Conservation (phyloP, 352 stramenopile species). For the Phytophthora fragariaefolia region DNA sequence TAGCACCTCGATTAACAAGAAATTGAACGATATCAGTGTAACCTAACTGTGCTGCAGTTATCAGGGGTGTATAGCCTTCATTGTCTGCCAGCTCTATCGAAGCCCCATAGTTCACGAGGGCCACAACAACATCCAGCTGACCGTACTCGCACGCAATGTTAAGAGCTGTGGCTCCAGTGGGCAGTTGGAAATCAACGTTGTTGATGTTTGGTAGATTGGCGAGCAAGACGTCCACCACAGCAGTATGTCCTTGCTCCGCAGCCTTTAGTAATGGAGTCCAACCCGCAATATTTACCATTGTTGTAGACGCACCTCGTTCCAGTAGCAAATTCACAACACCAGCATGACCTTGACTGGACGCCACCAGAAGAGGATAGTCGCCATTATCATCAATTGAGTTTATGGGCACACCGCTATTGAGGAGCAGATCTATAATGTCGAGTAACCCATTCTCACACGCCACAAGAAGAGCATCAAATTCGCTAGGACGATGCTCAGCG, state of each 20-base stretch:
- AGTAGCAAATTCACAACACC: constrained; percentile 2
- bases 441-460: not conserved
- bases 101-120: constrained; percentile 15
- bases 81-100: constrained; percentile 18
- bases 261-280: constrained; percentile 13
- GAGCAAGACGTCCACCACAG: constrained; percentile 10
- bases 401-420: no score
- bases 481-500: no score
- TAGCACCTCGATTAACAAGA: no score
- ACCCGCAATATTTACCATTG: not conserved
- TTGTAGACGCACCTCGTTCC: not conserved
- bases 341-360: not conserved
- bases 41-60: constrained; percentile 25
- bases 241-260: not conserved
- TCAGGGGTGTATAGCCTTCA: constrained; percentile 19
- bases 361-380: not conserved
- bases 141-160: constrained; percentile 27
- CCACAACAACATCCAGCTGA: constrained; percentile 10
- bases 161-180: constrained; percentile 18
- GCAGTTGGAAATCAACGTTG: constrained; percentile 13
- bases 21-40: constrained; percentile 14
- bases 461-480: not conserved
- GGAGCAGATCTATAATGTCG: not conserved
- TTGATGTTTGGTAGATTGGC: not conserved
- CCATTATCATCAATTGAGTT: no score